These are phyloP conservation scores for Aspergillus unguis DNA, from an alignment of 2,329 filamentous ascomycete species.

Conservation along the genomic window DNA sequence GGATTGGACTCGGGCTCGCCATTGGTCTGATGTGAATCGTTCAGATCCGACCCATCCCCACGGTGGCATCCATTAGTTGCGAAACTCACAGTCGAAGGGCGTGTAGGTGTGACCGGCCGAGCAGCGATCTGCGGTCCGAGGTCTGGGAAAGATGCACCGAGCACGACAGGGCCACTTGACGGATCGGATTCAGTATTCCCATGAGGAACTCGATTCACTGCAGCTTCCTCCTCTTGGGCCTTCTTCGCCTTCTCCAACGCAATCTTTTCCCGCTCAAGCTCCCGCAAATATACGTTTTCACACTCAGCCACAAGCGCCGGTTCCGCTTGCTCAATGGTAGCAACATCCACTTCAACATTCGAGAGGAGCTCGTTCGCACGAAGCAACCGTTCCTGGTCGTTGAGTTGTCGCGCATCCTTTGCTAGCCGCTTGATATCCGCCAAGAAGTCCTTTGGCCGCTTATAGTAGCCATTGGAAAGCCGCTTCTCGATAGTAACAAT, in stretches of 20 bases:
- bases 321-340: constrained; percentile 64
- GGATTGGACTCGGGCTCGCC: constrained; percentile 45
- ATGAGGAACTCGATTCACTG: constrained; percentile 52
- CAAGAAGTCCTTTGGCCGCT: constrained; percentile 82
- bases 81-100: constrained; percentile 45
- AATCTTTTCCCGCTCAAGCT: constrained; percentile 65
- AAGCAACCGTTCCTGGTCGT: constrained; percentile 77
- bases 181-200: constrained; percentile 51
- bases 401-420: constrained; percentile 76
- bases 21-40: constrained; percentile 50
- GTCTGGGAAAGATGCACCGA: constrained; percentile 64
- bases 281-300: constrained; percentile 73
- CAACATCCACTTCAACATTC: constrained; percentile 92
- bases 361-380: constrained; percentile 88
- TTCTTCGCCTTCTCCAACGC: constrained; percentile 54
- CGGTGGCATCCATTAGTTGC: constrained; percentile 59
- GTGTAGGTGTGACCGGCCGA: constrained; percentile 55
- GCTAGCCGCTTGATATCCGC: constrained; percentile 80
- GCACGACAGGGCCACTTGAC: constrained; percentile 51
- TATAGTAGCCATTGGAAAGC: constrained; percentile 95
- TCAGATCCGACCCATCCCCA: constrained; percentile 39
- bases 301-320: constrained; percentile 67
- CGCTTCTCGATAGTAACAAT: constrained; percentile 90
- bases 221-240: constrained; percentile 40
- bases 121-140: constrained; percentile 46